Conservation (phyloP, 2,329 filamentous ascomycete species). For the Gremmenia infestans region DNA sequence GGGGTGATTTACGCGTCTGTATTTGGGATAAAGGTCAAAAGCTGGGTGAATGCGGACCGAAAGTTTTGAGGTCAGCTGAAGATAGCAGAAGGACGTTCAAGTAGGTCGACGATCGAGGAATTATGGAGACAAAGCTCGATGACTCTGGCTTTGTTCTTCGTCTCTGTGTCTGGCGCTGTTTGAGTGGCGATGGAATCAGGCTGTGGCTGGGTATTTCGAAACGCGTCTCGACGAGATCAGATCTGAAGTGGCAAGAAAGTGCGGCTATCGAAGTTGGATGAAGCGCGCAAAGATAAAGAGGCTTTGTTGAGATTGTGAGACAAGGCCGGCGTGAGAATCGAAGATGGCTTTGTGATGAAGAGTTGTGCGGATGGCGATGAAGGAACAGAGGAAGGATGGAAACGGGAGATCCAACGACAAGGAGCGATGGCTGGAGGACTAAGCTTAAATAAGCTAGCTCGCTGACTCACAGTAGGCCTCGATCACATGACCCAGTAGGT, state of each 20-base stretch:
- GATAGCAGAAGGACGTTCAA: slow-evolving; percentile 20
- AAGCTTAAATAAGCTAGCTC: too few species aligned
- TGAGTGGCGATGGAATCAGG: slow-evolving; percentile 19
- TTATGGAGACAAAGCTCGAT: slow-evolving; percentile 25
- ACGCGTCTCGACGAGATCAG: slow-evolving; percentile 20
- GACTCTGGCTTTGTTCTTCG: slow-evolving; percentile 21
- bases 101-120: slow-evolving; percentile 19
- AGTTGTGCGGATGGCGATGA: slow-evolving; percentile 8
- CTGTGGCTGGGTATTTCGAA: slow-evolving; percentile 20
- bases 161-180: slow-evolving; percentile 14
- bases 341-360: slow-evolving; percentile 10
- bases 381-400: slow-evolving; percentile 1
- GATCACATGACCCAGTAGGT: too few species aligned
- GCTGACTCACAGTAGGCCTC: too few species aligned
- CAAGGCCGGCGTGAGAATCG: slow-evolving; percentile 16
- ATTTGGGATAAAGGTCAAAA: slow-evolving; percentile 19
- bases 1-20: slow-evolving; percentile 14
- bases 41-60: slow-evolving; percentile 24
- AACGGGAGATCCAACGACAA: slow-evolving; percentile 1
- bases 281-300: slow-evolving; percentile 13
- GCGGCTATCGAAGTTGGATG: slow-evolving; percentile 27
- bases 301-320: slow-evolving; percentile 2
- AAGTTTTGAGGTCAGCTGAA: slow-evolving; percentile 26
- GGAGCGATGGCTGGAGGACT: background rate
- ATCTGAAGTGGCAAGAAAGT: slow-evolving; percentile 18